Evolutionary conservation across 805 yeast genomes (phyloP), one percentile per base, ranked within the genome.

Genomic region (Blastobotrys terrestris): DNA sequence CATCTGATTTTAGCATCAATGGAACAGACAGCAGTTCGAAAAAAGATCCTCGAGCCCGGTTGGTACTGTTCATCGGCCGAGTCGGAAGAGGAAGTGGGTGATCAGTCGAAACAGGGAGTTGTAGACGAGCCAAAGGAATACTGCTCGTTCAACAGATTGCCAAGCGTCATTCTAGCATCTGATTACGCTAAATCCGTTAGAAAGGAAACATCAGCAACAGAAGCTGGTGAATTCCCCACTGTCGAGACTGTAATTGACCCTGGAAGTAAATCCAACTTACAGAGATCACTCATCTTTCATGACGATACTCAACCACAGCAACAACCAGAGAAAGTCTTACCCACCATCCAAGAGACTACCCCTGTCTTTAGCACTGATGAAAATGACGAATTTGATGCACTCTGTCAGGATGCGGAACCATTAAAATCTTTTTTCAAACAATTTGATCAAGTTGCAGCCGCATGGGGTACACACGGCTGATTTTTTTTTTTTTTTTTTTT

Each of bases 141-240:
- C 47, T 52, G 56, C 41, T 55, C 56, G 19, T 41, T 55, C n/a
- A 48, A 39, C 44, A 35, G 55, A 20, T 31, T 14, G 2, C 56
- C 56, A 11, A 26, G 35, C 11, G 35, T 26, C 8, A 11, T 26
- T 26, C 11, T 26, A 26, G 35, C 35, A 26, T 26, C 35, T 26
- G 35, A 26, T 26, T 26, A 26, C 35, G 11, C 11, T 11, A 26
- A 26, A 11, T 26, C 35, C 11, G 35, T 26, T 26, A 5, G 35
- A 5, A 26, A 26, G 8, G 35, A 26, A 5, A 11, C 11, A 26
- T 26, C 35, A 26, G 35, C 35, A 26, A 26, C 35, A 11, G 8
- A 26, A 26, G 35, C 35, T 26, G 35, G 11, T 6, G 35, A 11
- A 26, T 26, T 26, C 35, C 35, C 35, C 11, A 26, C 35, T 6